Evolutionary conservation across 495 filamentous ascomycete genomes (phyloP), one percentile per base, ranked within the genome.

Genomic region (Neurospora sp.): DNA sequence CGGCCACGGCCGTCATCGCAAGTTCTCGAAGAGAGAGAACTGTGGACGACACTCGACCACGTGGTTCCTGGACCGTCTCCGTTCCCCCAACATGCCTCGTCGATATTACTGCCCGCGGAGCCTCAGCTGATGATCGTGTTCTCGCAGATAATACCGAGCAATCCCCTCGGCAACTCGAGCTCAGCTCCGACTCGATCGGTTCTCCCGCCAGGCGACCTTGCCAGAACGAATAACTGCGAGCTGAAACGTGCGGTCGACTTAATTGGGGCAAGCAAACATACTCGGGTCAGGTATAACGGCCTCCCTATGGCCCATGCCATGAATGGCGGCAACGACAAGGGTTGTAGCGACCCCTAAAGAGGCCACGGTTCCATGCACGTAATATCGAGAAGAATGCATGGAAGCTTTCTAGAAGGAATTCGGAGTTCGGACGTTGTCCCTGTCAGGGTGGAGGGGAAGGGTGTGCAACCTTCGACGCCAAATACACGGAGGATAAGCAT

Each of bases 371-470:
- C 45, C 21, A 28, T 54, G 45, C 45, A 54, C 66, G 72, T 43
- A 75, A 71, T 69, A 75, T 42, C 40, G 69, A 38, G 62, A 69
- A 69, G 72, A 71, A 75, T 75, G 74, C 72, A 70, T 73, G 70
- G 72, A 75, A 77, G 72, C 17, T 69, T 73, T 76, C 72, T 72
- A 48, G 74, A 76, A 75, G 66, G 70, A 74, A 72, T 38, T 36
- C 31, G 24, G 48, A 31, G 48, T 15, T 31, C 13, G 24, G 48
- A 62, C 54, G 2, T 28, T 31, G 21, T 54, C 21, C 5, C 24
- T 62, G 54, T 54, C 21, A 54, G 45, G n/a, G n/a, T n/a, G n/a
- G n/a, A n/a, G n/a, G 45, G 45, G 19, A 8, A 45, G 8, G 42
- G 19, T 10, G 42, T 54, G 21, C 21, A 54, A 13, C 21, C 21